Base-by-base conservation (phyloP, 1,284 basidiomycete genomes). In the Veloboletus limbatus region DNA sequence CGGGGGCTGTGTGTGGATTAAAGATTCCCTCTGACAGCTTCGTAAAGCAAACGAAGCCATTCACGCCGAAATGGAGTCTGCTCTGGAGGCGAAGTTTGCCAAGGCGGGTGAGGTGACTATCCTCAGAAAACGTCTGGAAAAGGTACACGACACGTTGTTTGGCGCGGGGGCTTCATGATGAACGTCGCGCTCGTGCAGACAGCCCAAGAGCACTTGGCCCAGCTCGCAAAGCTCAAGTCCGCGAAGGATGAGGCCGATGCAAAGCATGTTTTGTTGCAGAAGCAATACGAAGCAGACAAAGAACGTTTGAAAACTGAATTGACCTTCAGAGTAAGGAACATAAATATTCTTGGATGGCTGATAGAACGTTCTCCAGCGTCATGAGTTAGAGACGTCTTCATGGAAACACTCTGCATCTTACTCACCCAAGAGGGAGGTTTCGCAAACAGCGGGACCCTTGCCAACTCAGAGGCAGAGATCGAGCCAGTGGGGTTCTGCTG, bases 281-380 rank as follows among this genome's bases (percentile, higher is more conserved):
- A 76, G 56, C 74, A 81, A 39, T 71, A 79, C 67, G 78, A 79
- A 51, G 78, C 76, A 49, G 85, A 88, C 56, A 72, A 83, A 48
- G 87, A 88, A 58, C 76, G 82, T 22, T 57, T 87, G 46, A 81
- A 76, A 57, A 86, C 86, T 1, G 79, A 86, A 50, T 76, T 79
- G 37, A 69, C 74, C 10, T 88, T 90, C 70, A 85, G 79, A 67
- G 85, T 84, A 67, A 48, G 67, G 30, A 14, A 43, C 30, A 14
- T 43, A 16, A 47, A 21, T 49, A 10, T 43, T 10, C 2, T 47
- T 36, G 43, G 32, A 39, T 38, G 20, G 40, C 22, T 62, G 32
- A 57, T 49, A 35, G 32, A 40, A 34, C 48, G 49, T 46, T 43
- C 40, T 42, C 27, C 31, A 88, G 82, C 82, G 85, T 75, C 83